A percentile compares a stretch with the other conserved stretches of the same genome.
These are phyloP conservation scores for Cordyceps cicadae DNA, from an alignment of 2,329 filamentous ascomycete genomes.

Conservation along the genomic window DNA sequence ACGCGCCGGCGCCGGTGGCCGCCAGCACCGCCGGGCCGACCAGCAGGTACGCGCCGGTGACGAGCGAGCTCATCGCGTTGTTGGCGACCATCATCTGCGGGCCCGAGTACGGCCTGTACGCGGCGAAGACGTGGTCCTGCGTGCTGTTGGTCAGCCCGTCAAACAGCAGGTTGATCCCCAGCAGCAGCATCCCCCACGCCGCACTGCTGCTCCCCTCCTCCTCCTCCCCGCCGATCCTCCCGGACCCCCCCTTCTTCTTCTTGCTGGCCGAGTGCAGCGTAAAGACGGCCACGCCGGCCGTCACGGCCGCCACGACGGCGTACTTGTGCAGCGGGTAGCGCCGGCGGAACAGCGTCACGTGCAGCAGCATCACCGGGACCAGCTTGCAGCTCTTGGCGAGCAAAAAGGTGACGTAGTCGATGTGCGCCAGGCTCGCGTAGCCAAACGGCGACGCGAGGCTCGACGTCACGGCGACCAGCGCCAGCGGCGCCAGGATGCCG, in stretches of 20 bases:
- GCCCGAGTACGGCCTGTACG: slow-evolving; percentile 73
- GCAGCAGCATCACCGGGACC: slow-evolving; percentile 95
- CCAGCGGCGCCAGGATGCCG: slow-evolving; percentile 66
- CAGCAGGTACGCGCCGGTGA: slow-evolving; percentile 66
- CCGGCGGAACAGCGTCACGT: slow-evolving; percentile 83
- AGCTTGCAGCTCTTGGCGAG: slow-evolving; percentile 98
- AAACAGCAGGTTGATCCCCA: slow-evolving; percentile 85
- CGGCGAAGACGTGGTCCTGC: slow-evolving; percentile 85
- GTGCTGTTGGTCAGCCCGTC: slow-evolving; percentile 95
- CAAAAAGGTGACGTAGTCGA: slow-evolving; percentile 97
- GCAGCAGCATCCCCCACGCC: slow-evolving; percentile 71
- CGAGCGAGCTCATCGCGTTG: slow-evolving; percentile 73
- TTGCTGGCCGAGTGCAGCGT: slow-evolving; percentile 69
- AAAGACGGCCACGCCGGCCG: slow-evolving; percentile 86
- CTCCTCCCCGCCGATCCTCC: slow-evolving; percentile 22
- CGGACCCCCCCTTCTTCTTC: no score
- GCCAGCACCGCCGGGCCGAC: slow-evolving; percentile 73
- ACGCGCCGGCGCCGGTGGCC: slow-evolving; percentile 53
- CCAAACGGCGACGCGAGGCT: slow-evolving; percentile 92
- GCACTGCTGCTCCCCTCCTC: slow-evolving; percentile 46
- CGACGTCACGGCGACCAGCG: slow-evolving; percentile 78
- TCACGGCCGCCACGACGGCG: slow-evolving; percentile 83
- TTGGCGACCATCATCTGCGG: slow-evolving; percentile 99
- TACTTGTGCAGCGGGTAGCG: slow-evolving; percentile 96
- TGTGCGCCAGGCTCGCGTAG: slow-evolving; percentile 83